A percentile compares a stretch with the other conserved stretches of the same genome.
Evolutionary conservation across 306 rosid species (phyloP).

Genomic region (Begonia loranthoides): DNA sequence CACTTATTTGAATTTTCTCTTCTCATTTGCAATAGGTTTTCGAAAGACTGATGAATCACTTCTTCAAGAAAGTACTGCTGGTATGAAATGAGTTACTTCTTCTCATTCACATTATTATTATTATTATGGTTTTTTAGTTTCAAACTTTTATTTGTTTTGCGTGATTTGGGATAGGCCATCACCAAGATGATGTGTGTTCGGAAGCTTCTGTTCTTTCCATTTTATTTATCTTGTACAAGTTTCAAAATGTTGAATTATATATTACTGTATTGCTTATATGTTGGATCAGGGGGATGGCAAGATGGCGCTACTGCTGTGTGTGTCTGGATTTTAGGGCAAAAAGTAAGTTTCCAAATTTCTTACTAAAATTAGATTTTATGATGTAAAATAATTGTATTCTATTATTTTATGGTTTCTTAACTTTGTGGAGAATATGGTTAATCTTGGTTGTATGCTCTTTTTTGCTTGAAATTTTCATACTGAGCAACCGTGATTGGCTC

Average conservation of each 20-base stretch:
- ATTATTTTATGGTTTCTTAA: too few species aligned
- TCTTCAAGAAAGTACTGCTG: slow-evolving; percentile 61
- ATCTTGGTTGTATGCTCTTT: too few species aligned
- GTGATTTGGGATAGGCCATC: not conserved
- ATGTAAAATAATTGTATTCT: too few species aligned
- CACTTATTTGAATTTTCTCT: not conserved
- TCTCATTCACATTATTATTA: not conserved
- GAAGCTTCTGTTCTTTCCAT: too few species aligned
- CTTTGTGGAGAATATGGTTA: too few species aligned
- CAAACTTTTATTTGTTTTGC: not conserved
- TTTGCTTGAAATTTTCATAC: too few species aligned
- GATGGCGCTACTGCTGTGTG: slow-evolving; percentile 93
- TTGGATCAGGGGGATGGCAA: slow-evolving; percentile 69
- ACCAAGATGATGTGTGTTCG: not conserved
- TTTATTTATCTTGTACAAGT: too few species aligned
- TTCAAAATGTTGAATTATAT: slow-evolving; percentile 13
- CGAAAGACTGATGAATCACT: slow-evolving; percentile 69
- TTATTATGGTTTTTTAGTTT: too few species aligned
- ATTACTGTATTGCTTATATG: not conserved
- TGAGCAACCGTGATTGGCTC: too few species aligned
- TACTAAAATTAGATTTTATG: too few species aligned
- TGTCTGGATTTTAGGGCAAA: slow-evolving; percentile 71
- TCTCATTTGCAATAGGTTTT: slow-evolving; percentile 31
- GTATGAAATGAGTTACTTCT: slow-evolving; percentile 16
- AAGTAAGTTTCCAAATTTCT: slow-evolving; percentile 28